Conservation (phyloP, 768 basidiomycete genomes). For the Thelephora aurantiotincta region DNA sequence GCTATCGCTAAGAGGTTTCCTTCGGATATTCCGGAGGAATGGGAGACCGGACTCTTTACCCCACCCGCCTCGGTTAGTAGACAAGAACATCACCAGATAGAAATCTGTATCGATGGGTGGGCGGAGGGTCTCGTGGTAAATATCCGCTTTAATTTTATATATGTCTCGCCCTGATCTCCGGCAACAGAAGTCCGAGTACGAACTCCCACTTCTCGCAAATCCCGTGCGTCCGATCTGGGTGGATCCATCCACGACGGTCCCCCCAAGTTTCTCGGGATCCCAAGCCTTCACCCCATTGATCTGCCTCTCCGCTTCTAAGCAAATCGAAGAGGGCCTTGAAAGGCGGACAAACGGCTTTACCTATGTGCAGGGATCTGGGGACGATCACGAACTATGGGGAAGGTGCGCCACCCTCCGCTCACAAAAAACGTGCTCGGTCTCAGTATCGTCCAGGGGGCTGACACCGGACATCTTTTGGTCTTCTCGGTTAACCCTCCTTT, state of each 20-base stretch:
- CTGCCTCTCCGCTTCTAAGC: slow-evolving; percentile 77
- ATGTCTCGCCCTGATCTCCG: background rate
- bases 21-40: slow-evolving; percentile 14
- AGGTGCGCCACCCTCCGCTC: slow-evolving; percentile 30
- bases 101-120: slow-evolving; percentile 49
- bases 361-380: slow-evolving; percentile 90
- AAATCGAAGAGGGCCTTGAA: slow-evolving; percentile 43
- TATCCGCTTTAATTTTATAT: background rate
- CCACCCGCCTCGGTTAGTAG: slow-evolving; percentile 52
- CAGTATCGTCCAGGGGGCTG: slow-evolving; percentile 38
- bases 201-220: slow-evolving; percentile 37
- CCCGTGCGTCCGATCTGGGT: slow-evolving; percentile 86
- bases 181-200: slow-evolving; percentile 58
- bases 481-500: slow-evolving; percentile 34
- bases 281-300: slow-evolving; percentile 50
- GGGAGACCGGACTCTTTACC: slow-evolving; percentile 54
- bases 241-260: slow-evolving; percentile 48
- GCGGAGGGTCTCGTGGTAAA: slow-evolving; percentile 49
- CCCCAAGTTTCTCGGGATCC: slow-evolving; percentile 21
- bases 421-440: background rate
- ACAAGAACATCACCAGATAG: slow-evolving; percentile 77
- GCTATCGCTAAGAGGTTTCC: slow-evolving; percentile 25
- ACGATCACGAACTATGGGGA: slow-evolving; percentile 88
- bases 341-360: slow-evolving; percentile 55
- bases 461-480: slow-evolving; percentile 64